These are phyloP conservation scores for Termitomyces sp. DNA, from an alignment of 768 basidiomycete genomes.

Conservation along the genomic window DNA sequence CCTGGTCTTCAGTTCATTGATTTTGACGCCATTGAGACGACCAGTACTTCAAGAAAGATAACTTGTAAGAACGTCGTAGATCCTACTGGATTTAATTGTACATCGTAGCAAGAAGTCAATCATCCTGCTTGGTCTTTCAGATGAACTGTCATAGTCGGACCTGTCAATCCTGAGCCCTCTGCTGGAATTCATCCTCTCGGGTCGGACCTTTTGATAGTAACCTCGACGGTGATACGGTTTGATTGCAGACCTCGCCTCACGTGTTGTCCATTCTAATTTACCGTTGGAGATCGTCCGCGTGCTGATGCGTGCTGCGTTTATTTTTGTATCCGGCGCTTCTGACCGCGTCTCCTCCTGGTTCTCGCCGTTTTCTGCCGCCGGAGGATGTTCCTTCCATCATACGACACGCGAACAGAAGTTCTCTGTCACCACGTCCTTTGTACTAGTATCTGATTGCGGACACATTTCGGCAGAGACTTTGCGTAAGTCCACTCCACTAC, in stretches of 20 bases:
- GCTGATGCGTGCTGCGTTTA: not conserved
- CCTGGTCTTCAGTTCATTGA: slow-evolving; percentile 16
- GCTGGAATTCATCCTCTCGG: not conserved
- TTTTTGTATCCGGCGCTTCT: not conserved
- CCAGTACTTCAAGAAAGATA: slow-evolving; percentile 9
- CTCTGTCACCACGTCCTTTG: not conserved
- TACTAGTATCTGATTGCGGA: not conserved
- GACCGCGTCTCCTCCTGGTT: not conserved
- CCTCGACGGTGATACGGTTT: not conserved
- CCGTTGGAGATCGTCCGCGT: too few relatives aligned
- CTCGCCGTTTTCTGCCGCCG: not conserved
- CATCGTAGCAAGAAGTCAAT: not conserved
- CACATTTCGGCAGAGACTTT: not conserved
- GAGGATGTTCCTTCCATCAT: not conserved
- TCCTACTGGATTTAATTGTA: slow-evolving; percentile 20
- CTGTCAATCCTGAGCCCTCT: not conserved
- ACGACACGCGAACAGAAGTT: not conserved
- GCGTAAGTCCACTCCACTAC: not conserved
- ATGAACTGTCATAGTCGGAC: not conserved
- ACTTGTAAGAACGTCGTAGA: slow-evolving; percentile 16
- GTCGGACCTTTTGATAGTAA: not conserved
- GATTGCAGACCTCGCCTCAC: not conserved
- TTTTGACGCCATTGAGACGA: slow-evolving; percentile 15
- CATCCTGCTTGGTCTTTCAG: not conserved
- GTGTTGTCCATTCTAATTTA: not conserved